Percentiles rank a stretch among this genome's conserved stretches.
These are phyloP conservation scores for Penicillium pancosmium DNA, from an alignment of 495 filamentous ascomycete genomes.

Conservation along the genomic window DNA sequence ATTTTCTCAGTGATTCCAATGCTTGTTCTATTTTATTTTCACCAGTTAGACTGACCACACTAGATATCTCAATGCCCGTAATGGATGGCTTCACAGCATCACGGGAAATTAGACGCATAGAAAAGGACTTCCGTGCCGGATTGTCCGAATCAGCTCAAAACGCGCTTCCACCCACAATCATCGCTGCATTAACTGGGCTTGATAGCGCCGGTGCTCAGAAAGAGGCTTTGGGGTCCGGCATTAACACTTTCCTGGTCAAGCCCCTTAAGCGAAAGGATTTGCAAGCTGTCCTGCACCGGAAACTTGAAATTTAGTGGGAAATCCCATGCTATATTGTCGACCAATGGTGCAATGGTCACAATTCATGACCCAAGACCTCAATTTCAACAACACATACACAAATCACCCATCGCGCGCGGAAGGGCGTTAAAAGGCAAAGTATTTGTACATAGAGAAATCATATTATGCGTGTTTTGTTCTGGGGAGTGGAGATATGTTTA, in stretches of 20 bases:
- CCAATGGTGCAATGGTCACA: background rate
- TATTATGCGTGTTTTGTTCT: too few species aligned
- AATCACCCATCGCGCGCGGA: too few species aligned
- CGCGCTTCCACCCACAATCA: constrained; percentile 15
- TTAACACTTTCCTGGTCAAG: constrained; percentile 44
- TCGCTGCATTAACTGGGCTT: constrained; percentile 41
- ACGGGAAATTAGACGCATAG: constrained; percentile 66
- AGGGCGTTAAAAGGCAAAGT: too few species aligned
- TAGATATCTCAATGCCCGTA: constrained; percentile 84
- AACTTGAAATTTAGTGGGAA: background rate
- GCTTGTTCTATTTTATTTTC: constrained; percentile 18
- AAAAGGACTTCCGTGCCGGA: constrained; percentile 42
- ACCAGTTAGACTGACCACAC: background rate
- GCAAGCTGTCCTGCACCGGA: constrained; percentile 9
- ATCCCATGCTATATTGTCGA: background rate
- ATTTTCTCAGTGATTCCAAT: background rate
- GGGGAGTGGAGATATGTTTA: too few species aligned
- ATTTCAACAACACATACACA: too few species aligned
- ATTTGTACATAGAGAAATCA: too few species aligned
- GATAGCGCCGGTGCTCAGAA: constrained; percentile 32
- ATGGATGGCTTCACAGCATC: constrained; percentile 82
- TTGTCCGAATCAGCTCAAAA: constrained; percentile 1
- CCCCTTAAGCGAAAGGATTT: constrained; percentile 35
- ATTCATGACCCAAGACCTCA: too few species aligned
- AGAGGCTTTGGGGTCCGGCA: constrained; percentile 39